Percentiles rank a stretch among this genome's conserved stretches.
These are phyloP conservation scores for Arthrobotrys megalospora DNA, from an alignment of 2,329 filamentous ascomycete species.

Conservation along the genomic window DNA sequence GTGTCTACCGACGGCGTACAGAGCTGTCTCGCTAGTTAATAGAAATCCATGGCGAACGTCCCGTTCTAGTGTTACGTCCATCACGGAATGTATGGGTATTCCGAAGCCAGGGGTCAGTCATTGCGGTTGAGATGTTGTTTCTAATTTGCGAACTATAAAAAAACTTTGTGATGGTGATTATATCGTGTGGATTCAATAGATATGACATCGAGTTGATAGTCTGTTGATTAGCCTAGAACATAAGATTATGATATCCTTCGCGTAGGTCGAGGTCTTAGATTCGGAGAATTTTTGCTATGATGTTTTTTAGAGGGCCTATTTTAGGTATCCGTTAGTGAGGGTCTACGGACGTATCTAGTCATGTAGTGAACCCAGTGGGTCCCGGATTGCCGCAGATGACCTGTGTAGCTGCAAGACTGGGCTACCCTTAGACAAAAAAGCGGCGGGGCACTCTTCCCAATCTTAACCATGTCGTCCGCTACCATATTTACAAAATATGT, in stretches of 20 bases:
- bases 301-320: neutral
- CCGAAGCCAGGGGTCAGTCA: neutral
- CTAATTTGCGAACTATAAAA: neutral
- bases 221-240: neutral
- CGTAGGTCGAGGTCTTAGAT: neutral
- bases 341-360: neutral
- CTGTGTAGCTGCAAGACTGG: neutral
- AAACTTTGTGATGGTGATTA: constrained; percentile 14
- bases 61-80: constrained; percentile 2
- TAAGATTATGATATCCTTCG: neutral
- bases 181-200: neutral
- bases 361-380: neutral
- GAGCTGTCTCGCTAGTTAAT: neutral
- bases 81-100: neutral
- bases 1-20: constrained; percentile 11
- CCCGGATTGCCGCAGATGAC: neutral
- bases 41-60: neutral
- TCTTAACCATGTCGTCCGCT: constrained; percentile 21
- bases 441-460: constrained; percentile 1
- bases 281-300: neutral
- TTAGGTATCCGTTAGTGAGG: neutral
- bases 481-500: constrained; percentile 2
- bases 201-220: neutral
- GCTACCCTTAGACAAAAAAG: neutral
- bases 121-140: neutral